These are phyloP conservation scores for Byssothecium circinans DNA, from an alignment of 2,329 filamentous ascomycete genomes.

Conservation along the genomic window DNA sequence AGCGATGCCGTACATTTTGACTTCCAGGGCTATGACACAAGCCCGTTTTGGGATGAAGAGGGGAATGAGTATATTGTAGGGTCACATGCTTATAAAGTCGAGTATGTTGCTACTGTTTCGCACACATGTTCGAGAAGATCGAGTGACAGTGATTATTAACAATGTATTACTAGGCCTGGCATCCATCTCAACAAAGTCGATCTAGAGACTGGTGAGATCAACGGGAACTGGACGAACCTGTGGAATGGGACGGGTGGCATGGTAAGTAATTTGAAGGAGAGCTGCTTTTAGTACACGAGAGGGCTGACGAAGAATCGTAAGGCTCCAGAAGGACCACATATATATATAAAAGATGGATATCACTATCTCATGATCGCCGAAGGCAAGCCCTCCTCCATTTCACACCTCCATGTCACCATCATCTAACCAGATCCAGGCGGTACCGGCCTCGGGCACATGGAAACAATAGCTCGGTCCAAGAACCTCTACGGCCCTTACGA, in stretches of 20 bases:
- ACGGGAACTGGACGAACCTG: constrained; percentile 23
- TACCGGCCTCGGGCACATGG: constrained; percentile 41
- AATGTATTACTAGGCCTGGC: constrained; percentile 19
- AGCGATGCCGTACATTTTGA: constrained; percentile 53
- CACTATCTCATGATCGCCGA: constrained; percentile 40
- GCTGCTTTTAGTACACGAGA: not conserved
- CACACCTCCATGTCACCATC: constrained; percentile 33
- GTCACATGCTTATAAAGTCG: constrained; percentile 27
- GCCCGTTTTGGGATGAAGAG: constrained; percentile 58
- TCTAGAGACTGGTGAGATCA: constrained; percentile 30
- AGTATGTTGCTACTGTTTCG: constrained; percentile 11
- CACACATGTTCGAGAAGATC: not conserved
- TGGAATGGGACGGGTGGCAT: constrained; percentile 44
- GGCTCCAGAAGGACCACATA: constrained; percentile 42
- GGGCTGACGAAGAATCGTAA: constrained; percentile 1
- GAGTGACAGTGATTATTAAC: not conserved
- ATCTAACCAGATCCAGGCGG: constrained; percentile 29
- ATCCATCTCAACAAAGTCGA: constrained; percentile 36
- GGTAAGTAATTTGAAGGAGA: constrained; percentile 7
- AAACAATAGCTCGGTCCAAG: constrained; percentile 42
- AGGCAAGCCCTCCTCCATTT: constrained; percentile 28
- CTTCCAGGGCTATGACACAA: constrained; percentile 56
- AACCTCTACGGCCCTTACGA: constrained; percentile 43
- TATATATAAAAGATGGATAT: constrained; percentile 39
- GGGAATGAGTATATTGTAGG: constrained; percentile 54